Base-by-base conservation (phyloP, 2,329 filamentous ascomycete species). In the Leptographium wingfieldii region DNA sequence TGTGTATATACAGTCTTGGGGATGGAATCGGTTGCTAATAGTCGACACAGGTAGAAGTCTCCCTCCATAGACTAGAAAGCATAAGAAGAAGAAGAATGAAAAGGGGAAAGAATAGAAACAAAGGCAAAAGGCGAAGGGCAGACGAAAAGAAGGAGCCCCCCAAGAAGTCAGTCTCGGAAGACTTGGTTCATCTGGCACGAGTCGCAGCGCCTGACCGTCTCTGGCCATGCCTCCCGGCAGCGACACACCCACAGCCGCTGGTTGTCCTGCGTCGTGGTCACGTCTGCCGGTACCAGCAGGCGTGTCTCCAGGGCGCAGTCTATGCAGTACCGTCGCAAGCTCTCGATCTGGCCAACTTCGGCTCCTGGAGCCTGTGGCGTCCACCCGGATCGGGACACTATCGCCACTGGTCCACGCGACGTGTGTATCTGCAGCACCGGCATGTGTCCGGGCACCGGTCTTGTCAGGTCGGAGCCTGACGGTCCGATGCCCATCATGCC, bases 261-360 rank as follows among this genome's bases (percentile, higher is more conserved):
- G 10, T 57, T 60, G 14, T 9, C 29, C 14, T 43, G 52, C 3
- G 60, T 59, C 27, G 56, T 55, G 6, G 63, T 59, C 11, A 61
- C 31, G 14, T 65, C 63, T 1, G 62, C 61, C 1, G 62, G 52
- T 0, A 53, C n/a, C 12, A 58, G 38, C 29, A 66, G 61, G 1
- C 49, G 43, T 9, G 61, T 51, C 29, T 60, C 19, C 10, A 66
- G 54, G 5, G 63, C 63, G 22, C 65, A 66, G 12, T 48, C 38
- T 3, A 65, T 62, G 60, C 65, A 66, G 58, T 66, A 66, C 11
- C 59, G 55, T 2, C 60, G 63, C 35, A 66, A 58, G 10, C 53
- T 61, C 59, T 65, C 63, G 22, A 66, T 56, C 51, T 62, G 57
- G 55, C 63, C 63, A 0, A 62, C 59, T 3, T 59, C 57, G 5